Base-by-base conservation (phyloP, 768 basidiomycete species). In the Phaffia tasmanica region DNA sequence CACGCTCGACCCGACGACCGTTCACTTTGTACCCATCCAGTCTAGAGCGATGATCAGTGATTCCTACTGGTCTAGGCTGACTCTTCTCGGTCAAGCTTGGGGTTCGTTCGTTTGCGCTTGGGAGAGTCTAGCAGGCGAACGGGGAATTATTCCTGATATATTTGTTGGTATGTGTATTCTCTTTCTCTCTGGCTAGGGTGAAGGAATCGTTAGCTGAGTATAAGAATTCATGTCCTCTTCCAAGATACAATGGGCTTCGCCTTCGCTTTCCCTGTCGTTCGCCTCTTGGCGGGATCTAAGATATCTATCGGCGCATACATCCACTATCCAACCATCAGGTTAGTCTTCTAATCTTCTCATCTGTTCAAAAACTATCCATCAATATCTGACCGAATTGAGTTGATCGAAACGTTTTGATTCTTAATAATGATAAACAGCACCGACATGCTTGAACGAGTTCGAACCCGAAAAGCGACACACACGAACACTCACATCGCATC, bases 241-340 rank as follows among this genome's bases (percentile, higher is more conserved):
- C 2, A 71, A 95, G 94, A 99, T 74, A 90, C 92, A 0, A 98
- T 98, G 93, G 95, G 95, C 32, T 95, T 92, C 72, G 91, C 92
- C 0, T 97, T 97, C 74, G 89, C 90, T 1, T 91, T 89, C 75
- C 89, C 86, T 21, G 78, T 87, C 35, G 85, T 92, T 9, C 77
- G 82, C 0, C 76, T 83, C 61, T 72, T 94, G 1, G 81, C 83
- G 19, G 76, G 77, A 0, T 32, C 67, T 23, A 68, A 79, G 19
- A 80, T 89, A 50, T 85, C 88, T 2, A 81, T 94, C 27, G 91
- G 87, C 11, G 87, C 91, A 32, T 99, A 98, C 72, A 84, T 91
- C 14, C 95, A 99, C 76, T 99, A 95, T 73, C 95, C 95, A 0
- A 95, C 89, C 8, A 94, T 99, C 74, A 71, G 71, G 23, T 56